Conservation (phyloP, 768 basidiomycete genomes). For the Kwoniella dejecticola region DNA sequence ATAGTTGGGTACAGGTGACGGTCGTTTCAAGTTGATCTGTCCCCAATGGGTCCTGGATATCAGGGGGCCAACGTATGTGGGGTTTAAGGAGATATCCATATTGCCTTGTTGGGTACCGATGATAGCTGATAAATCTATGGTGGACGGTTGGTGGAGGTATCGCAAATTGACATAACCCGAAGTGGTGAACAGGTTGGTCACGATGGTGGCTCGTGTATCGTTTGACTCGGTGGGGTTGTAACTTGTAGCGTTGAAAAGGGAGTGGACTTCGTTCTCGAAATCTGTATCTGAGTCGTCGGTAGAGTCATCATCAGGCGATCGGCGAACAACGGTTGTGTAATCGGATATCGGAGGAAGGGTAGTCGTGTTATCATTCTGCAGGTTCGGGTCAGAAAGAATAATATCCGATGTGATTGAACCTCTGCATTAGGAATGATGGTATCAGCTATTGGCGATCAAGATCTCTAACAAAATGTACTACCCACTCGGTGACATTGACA, state of each 20-base stretch:
- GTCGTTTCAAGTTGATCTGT: conserved; percentile 21
- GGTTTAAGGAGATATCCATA: conserved; percentile 39
- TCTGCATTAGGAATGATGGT: not conserved
- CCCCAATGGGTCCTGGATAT: conserved; percentile 41
- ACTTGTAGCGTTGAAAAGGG: conserved; percentile 11
- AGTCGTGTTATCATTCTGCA: not conserved
- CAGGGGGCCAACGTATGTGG: conserved; percentile 50
- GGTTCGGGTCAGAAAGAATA: conserved; percentile 25
- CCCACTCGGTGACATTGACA: conserved; percentile 50
- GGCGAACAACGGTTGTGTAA: conserved; percentile 7
- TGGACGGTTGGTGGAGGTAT: conserved; percentile 45
- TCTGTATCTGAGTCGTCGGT: not conserved
- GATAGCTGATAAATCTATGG: conserved; percentile 32
- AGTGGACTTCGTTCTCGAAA: conserved; percentile 7
- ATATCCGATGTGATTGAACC: conserved; percentile 33
- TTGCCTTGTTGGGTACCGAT: conserved; percentile 40
- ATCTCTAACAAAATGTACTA: no score
- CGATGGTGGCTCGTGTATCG: conserved; percentile 29
- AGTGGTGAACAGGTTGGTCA: conserved; percentile 42
- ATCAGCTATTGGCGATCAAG: conserved; percentile 8
- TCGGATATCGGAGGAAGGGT: conserved; percentile 8
- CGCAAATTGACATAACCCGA: conserved; percentile 39
- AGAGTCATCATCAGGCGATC: not conserved
- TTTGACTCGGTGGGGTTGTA: not conserved
- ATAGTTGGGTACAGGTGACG: conserved; percentile 20